Percentiles rank a stretch among this genome's conserved stretches.
phyloP scores from a whole-genome alignment of 1,284 basidiomycete species.

The Anthracocystis walkeri region DNA sequence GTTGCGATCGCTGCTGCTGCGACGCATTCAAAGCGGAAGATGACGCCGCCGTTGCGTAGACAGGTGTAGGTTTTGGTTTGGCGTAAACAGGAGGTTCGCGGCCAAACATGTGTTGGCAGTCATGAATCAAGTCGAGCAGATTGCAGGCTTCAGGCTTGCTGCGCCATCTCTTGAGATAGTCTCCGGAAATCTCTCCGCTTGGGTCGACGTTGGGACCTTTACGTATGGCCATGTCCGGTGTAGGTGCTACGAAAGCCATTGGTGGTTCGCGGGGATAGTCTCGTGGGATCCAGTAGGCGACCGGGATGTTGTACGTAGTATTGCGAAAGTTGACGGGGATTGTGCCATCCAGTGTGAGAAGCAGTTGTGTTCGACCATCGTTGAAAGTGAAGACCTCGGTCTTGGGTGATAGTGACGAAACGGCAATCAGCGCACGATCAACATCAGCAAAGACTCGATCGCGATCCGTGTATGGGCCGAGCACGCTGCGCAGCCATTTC shows the following conservation, averaged over 20 bases:
- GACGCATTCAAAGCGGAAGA: not conserved
- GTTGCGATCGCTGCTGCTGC: constrained; percentile 45
- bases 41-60: constrained; percentile 39
- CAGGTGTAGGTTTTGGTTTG: constrained; percentile 74
- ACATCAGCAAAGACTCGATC: constrained; percentile 78
- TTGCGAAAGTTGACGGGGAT: constrained; percentile 85
- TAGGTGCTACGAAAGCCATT: constrained; percentile 94
- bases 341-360: constrained; percentile 90
- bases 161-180: constrained; percentile 82
- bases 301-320: constrained; percentile 90
- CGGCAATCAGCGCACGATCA: constrained; percentile 75
- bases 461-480: constrained; percentile 73
- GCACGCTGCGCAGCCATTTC: constrained; percentile 62
- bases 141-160: constrained; percentile 87
- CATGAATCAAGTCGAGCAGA: constrained; percentile 77
- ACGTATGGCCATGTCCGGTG: constrained; percentile 87
- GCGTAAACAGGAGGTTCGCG: constrained; percentile 89
- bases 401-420: constrained; percentile 82
- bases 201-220: constrained; percentile 82
- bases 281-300: constrained; percentile 80
- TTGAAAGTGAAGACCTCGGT: constrained; percentile 96
- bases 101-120: constrained; percentile 84
- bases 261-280: constrained; percentile 76
- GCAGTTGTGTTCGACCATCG: constrained; percentile 89
- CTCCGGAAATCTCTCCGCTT: constrained; percentile 79